These are phyloP conservation scores for Cucurbita maxima DNA, from an alignment of 306 rosid species.

Conservation along the genomic window DNA sequence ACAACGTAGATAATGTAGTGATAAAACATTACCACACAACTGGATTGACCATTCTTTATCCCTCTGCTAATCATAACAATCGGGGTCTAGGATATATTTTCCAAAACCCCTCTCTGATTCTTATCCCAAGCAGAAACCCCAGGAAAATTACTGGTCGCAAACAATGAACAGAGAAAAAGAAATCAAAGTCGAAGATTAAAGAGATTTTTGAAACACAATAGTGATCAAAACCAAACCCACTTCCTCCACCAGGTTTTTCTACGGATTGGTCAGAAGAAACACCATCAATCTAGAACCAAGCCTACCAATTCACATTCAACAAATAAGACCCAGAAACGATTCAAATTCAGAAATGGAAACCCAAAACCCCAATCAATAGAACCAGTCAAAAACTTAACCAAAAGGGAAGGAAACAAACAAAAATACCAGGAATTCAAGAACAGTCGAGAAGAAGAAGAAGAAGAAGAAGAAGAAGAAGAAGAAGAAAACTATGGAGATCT, in stretches of 20 bases:
- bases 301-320: neutral
- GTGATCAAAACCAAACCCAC: neutral
- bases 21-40: neutral
- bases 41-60: neutral
- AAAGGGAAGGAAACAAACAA: neutral
- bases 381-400: neutral
- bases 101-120: neutral
- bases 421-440: neutral
- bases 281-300: neutral
- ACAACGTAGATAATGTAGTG: neutral
- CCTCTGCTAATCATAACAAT: neutral
- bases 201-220: neutral
- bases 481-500: neutral
- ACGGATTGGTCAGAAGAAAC: neutral
- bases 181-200: neutral
- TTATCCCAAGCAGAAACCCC: neutral
- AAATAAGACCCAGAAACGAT: neutral
- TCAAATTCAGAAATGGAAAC: neutral
- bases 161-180: neutral
- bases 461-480: neutral
- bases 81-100: neutral
- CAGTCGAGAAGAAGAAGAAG: neutral
- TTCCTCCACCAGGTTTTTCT: neutral
- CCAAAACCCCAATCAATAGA: neutral
- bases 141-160: neutral